phyloP scores from a whole-genome alignment of 2,329 filamentous ascomycete genomes.

The Aureobasidium leucospermi region DNA sequence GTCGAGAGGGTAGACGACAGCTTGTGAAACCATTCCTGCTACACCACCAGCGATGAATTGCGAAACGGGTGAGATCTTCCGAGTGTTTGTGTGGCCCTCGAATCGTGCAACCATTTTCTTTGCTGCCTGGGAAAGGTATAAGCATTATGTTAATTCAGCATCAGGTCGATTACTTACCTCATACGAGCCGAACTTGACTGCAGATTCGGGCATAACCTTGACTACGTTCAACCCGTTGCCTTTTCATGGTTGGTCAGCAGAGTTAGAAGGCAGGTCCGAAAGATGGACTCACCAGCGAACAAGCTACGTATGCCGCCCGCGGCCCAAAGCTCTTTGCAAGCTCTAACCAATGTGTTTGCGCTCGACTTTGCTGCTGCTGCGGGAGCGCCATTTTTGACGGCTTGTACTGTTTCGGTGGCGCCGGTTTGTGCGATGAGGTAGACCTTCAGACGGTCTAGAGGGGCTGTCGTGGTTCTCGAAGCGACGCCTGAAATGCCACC shows the following conservation, averaged over 20 bases:
- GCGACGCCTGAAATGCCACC: conserved; percentile 91
- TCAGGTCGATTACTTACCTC: conserved; percentile 49
- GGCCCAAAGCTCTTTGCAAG: conserved; percentile 71
- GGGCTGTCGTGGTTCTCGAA: conserved; percentile 89
- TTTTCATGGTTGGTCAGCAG: conserved; percentile 32
- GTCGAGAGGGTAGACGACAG: conserved; percentile 91
- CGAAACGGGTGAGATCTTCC: conserved; percentile 70
- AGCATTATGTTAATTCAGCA: background rate
- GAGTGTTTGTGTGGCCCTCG: conserved; percentile 80
- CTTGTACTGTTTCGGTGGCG: conserved; percentile 52
- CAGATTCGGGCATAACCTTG: conserved; percentile 98
- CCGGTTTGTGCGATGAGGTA: conserved; percentile 90
- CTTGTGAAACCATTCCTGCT: conserved; percentile 90
- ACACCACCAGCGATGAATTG: conserved; percentile 88
- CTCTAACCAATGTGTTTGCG: conserved; percentile 62
- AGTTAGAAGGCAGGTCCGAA: background rate
- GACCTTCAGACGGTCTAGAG: conserved; percentile 93
- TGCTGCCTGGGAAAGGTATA: conserved; percentile 51
- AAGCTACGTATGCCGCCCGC: conserved; percentile 81
- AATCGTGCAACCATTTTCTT: conserved; percentile 79
- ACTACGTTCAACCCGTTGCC: conserved; percentile 94
- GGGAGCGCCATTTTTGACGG: conserved; percentile 63
- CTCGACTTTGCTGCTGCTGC: conserved; percentile 58
- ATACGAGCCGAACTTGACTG: conserved; percentile 96
- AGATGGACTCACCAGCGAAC: conserved; percentile 69